phyloP scores from a whole-genome alignment of 2,329 filamentous ascomycete genomes.

The Sordariomycetes sp. region DNA sequence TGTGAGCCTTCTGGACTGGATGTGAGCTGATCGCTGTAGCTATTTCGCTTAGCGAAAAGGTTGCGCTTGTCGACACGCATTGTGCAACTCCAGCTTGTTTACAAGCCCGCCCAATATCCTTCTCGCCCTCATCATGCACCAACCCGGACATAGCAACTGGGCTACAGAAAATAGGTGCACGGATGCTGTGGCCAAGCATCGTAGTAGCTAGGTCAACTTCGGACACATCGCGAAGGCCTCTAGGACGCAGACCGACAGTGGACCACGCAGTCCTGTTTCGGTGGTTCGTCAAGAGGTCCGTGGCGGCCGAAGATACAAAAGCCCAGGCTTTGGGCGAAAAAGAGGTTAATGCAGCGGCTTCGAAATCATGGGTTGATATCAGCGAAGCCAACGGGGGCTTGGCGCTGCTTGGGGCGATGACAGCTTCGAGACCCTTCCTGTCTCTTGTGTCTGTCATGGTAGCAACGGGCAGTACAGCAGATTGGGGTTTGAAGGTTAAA shows the following conservation, averaged over 20 bases:
- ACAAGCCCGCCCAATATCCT: slow-evolving; percentile 44
- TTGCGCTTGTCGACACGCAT: slow-evolving; percentile 52
- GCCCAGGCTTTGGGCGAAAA: slow-evolving; percentile 59
- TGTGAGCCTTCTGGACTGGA: slow-evolving; percentile 2
- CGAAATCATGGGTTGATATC: slow-evolving; percentile 43
- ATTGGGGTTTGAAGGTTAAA: too few species aligned
- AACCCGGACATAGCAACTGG: slow-evolving; percentile 56
- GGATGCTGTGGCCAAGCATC: slow-evolving; percentile 43
- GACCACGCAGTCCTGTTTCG: slow-evolving; percentile 46
- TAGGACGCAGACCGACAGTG: slow-evolving; percentile 49
- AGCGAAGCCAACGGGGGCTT: slow-evolving; percentile 10
- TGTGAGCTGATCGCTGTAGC: slow-evolving; percentile 12
- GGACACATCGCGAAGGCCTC: slow-evolving; percentile 47
- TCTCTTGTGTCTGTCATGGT: too few species aligned
- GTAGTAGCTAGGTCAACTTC: slow-evolving; percentile 37
- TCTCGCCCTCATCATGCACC: slow-evolving; percentile 56
- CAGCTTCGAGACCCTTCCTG: too few species aligned
- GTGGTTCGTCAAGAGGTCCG: slow-evolving; percentile 46
- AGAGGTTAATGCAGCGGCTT: slow-evolving; percentile 41
- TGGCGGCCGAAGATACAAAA: slow-evolving; percentile 59
- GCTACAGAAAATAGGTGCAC: slow-evolving; percentile 52
- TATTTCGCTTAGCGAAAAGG: slow-evolving; percentile 47
- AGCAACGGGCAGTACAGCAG: too few species aligned
- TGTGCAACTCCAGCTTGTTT: slow-evolving; percentile 43
- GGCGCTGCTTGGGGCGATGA: too few species aligned